Percentiles rank a stretch among this genome's conserved stretches.
Conservation (phyloP, 2,329 filamentous ascomycete species). For the Colletotrichum godetiae region DNA sequence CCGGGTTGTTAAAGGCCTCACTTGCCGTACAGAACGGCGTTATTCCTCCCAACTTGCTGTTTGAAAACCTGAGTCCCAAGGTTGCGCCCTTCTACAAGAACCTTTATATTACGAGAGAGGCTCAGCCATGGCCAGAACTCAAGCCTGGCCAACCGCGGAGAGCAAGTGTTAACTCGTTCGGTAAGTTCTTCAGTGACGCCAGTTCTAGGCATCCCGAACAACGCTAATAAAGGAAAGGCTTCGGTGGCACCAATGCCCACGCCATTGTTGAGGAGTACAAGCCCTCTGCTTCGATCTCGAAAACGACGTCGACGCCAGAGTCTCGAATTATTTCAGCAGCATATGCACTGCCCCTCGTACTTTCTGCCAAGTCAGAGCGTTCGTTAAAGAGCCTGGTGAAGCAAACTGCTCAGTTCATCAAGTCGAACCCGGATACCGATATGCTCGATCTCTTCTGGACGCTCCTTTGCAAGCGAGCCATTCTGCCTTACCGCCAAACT, state of each 20-base stretch:
- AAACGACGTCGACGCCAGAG: not conserved
- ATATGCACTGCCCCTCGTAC: conserved; percentile 4
- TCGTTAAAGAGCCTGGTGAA: not conserved
- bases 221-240: not conserved
- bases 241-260: conserved; percentile 24
- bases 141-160: not conserved
- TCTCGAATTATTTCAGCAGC: not conserved
- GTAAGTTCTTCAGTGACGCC: not conserved
- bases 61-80: conserved; percentile 43
- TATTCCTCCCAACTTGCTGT: conserved; percentile 45
- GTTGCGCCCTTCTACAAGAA: conserved; percentile 39
- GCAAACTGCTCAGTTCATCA: not conserved
- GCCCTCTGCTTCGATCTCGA: not conserved
- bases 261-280: conserved; percentile 12
- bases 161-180: not conserved
- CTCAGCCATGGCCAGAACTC: not conserved
- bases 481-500: not conserved
- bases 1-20: conserved; percentile 41
- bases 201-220: not conserved
- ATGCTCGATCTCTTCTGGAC: conserved; percentile 10
- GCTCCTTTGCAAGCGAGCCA: not conserved
- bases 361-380: conserved; percentile 8
- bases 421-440: not conserved
- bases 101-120: not conserved
- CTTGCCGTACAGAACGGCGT: conserved; percentile 36